phyloP scores from a whole-genome alignment of 176 grass and related monocot genomes.

The Carex myosuroides region DNA sequence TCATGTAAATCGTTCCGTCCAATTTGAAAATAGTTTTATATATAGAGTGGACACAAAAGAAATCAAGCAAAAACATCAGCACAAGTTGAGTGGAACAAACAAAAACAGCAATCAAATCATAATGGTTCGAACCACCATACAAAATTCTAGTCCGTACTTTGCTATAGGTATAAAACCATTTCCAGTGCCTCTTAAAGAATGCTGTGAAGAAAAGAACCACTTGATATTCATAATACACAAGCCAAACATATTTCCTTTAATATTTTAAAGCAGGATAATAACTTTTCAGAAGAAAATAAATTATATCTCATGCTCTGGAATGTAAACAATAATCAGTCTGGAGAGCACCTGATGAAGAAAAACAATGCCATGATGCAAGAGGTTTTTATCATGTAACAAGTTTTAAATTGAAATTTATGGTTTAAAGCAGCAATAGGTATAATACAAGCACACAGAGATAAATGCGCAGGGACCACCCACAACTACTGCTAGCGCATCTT shows the following conservation, averaged over 20 bases:
- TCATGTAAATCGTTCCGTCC: not conserved
- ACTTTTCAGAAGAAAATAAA: conserved; percentile 4
- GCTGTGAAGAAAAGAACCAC: conserved; percentile 7
- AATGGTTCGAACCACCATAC: conserved; percentile 78
- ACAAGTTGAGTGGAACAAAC: not conserved
- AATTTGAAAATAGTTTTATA: not conserved
- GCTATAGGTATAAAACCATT: conserved; percentile 88
- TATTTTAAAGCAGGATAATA: not conserved
- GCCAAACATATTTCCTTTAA: not conserved
- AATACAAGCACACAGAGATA: not conserved
- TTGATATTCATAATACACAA: no score
- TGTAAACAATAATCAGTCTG: conserved; percentile 78
- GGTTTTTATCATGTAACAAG: not conserved
- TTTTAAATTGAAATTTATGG: not conserved
- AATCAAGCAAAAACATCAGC: not conserved
- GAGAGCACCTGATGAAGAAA: conserved; percentile 58
- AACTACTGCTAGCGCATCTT: not conserved
- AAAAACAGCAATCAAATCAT: conserved; percentile 28
- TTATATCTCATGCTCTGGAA: conserved; percentile 75
- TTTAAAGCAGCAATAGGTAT: not conserved
- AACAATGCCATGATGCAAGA: conserved; percentile 7
- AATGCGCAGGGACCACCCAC: not conserved
- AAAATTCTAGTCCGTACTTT: conserved; percentile 77
- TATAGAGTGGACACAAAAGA: no score
- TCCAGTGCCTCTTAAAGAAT: conserved; percentile 12